A percentile compares a stretch with the other conserved stretches of the same genome.
phyloP scores from a whole-genome alignment of 2,329 filamentous ascomycete genomes.

The Pseudopithomyces maydicus region DNA sequence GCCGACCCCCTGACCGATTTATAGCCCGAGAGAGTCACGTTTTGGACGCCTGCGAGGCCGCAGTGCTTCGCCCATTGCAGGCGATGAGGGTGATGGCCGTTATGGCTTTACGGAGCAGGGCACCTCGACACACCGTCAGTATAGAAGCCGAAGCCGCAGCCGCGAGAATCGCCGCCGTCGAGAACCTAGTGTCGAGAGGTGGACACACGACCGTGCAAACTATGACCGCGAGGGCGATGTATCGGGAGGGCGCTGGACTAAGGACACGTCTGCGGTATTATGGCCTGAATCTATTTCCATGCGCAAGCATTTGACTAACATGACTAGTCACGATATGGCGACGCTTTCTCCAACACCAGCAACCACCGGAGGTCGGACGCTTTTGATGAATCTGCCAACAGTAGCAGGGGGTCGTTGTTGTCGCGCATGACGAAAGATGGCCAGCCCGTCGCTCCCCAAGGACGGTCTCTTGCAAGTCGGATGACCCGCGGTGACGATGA shows the following conservation, averaged over 20 bases:
- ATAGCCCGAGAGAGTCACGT: slow-evolving; percentile 34
- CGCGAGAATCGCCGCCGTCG: slow-evolving; percentile 24
- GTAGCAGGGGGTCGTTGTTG: slow-evolving; percentile 28
- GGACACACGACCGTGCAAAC: slow-evolving; percentile 37
- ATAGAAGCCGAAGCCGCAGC: slow-evolving; percentile 48
- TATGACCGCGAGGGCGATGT: slow-evolving; percentile 19
- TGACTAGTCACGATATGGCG: slow-evolving; percentile 21
- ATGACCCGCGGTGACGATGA: slow-evolving; percentile 37
- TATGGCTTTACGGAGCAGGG: slow-evolving; percentile 55
- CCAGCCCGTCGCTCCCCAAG: slow-evolving; percentile 24
- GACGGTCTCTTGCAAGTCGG: slow-evolving; percentile 33
- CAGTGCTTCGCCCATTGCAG: slow-evolving; percentile 61
- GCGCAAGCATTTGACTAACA: background rate
- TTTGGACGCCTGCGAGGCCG: slow-evolving; percentile 61
- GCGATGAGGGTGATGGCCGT: slow-evolving; percentile 54
- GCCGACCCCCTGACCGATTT: slow-evolving; percentile 8
- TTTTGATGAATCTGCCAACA: slow-evolving; percentile 40
- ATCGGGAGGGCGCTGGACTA: slow-evolving; percentile 29
- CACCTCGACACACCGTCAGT: slow-evolving; percentile 51
- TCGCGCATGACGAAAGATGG: slow-evolving; percentile 44
- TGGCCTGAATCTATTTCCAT: background rate
- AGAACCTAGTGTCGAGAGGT: slow-evolving; percentile 32
- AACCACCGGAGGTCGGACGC: slow-evolving; percentile 53
- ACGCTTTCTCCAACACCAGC: slow-evolving; percentile 46
- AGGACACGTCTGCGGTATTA: slow-evolving; percentile 22